Conservation (phyloP, 257 asterid species). For the Osmanthus fragrans region DNA sequence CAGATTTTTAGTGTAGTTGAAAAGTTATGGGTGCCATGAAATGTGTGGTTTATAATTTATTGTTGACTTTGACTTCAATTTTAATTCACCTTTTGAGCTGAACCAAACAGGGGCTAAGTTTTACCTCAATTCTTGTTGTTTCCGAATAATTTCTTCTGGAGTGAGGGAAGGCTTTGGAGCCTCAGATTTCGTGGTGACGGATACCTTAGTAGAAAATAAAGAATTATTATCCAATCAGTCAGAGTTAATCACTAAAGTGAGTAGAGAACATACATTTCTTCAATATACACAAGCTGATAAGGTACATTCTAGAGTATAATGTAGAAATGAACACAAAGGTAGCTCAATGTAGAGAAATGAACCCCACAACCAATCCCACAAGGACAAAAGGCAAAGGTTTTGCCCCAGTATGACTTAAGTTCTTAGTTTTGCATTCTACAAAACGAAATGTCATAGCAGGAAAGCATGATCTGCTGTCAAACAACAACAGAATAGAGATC, state of each 20-base stretch:
- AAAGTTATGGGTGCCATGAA: too few species aligned
- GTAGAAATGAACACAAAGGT: background rate
- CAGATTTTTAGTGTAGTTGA: too few species aligned
- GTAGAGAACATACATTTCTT: background rate
- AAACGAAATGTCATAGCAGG: background rate
- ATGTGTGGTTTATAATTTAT: too few species aligned
- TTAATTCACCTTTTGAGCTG: too few species aligned
- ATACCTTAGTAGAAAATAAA: constrained; percentile 49
- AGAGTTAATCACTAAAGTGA: constrained; percentile 2
- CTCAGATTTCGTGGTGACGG: constrained; percentile 58
- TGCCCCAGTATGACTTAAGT: background rate
- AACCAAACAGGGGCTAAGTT: background rate
- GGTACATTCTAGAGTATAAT: background rate
- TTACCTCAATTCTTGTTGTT: constrained; percentile 75
- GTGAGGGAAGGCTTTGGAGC: constrained; percentile 75
- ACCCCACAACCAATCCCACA: background rate
- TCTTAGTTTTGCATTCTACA: background rate
- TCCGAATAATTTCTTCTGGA: constrained; percentile 74
- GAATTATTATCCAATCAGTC: constrained; percentile 15
- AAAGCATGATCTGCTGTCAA: background rate
- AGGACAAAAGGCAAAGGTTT: background rate
- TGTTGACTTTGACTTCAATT: too few species aligned
- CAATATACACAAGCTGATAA: background rate
- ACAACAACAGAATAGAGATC: background rate
- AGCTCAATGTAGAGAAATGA: background rate